Evolutionary conservation across 768 basidiomycete species (phyloP).

Genomic region (Sistotremastrum niveocremeum): DNA sequence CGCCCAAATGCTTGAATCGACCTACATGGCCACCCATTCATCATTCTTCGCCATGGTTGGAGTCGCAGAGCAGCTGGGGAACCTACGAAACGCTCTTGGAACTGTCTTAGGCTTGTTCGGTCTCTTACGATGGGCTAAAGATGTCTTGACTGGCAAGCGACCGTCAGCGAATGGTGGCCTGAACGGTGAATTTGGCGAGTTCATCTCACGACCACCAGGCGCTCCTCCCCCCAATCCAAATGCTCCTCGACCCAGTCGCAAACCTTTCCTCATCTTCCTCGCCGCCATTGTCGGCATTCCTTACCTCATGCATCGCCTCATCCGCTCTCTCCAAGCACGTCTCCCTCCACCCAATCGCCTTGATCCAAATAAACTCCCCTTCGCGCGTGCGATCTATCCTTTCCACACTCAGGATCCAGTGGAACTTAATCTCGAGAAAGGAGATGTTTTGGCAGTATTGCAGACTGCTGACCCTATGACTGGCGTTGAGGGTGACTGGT

Average conservation of each 20-base stretch:
- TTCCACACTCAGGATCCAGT: slow-evolving; percentile 63
- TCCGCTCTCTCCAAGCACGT: slow-evolving; percentile 54
- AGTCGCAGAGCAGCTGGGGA: slow-evolving; percentile 89
- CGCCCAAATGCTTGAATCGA: slow-evolving; percentile 93
- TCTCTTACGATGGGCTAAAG: slow-evolving; percentile 73
- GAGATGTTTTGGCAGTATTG: slow-evolving; percentile 89
- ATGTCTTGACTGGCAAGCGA: slow-evolving; percentile 36
- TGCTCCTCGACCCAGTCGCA: slow-evolving; percentile 59
- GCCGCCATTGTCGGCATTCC: slow-evolving; percentile 89
- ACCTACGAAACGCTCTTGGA: slow-evolving; percentile 82
- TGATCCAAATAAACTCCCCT: slow-evolving; percentile 70
- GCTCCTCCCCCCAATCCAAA: slow-evolving; percentile 19
- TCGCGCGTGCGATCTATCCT: slow-evolving; percentile 69
- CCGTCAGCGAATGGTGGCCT: slow-evolving; percentile 22
- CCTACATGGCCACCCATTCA: slow-evolving; percentile 94
- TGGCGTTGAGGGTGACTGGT: slow-evolving; percentile 70
- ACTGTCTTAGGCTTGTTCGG: slow-evolving; percentile 91
- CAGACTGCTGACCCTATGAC: slow-evolving; percentile 62
- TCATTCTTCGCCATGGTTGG: slow-evolving; percentile 95
- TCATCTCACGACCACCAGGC: slow-evolving; percentile 39
- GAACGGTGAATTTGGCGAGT: slow-evolving; percentile 61
- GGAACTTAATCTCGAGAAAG: slow-evolving; percentile 71
- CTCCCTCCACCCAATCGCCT: slow-evolving; percentile 29
- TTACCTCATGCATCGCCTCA: slow-evolving; percentile 83
- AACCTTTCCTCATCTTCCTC: slow-evolving; percentile 87